phyloP scores from a whole-genome alignment of 192 early-diverging fungal species.

The Podila epigama region DNA sequence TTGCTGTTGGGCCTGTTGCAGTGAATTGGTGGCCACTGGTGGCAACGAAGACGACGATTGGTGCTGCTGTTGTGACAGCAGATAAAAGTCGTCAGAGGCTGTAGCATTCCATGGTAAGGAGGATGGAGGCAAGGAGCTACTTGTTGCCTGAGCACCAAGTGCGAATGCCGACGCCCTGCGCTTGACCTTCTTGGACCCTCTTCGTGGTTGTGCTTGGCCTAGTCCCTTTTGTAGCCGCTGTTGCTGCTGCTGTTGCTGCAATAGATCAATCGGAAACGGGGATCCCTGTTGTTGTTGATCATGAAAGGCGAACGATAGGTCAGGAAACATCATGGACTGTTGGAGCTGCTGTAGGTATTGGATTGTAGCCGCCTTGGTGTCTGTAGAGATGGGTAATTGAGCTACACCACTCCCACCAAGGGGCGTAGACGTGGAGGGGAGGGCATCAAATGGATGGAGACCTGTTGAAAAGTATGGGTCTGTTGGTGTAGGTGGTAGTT shows the following conservation, averaged over 20 bases:
- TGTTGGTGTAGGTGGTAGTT: constrained; percentile 5
- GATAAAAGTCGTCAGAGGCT: too few species aligned
- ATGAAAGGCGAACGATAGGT: too few species aligned
- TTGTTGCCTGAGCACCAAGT: not conserved
- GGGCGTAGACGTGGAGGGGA: not conserved
- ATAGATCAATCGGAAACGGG: not conserved
- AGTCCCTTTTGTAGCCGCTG: not conserved
- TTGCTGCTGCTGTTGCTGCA: not conserved
- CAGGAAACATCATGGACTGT: constrained; percentile 11
- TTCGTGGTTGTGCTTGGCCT: not conserved
- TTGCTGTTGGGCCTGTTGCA: not conserved
- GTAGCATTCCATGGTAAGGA: not conserved
- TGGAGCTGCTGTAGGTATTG: constrained; percentile 37
- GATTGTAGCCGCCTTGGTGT: constrained; percentile 13
- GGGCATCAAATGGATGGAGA: constrained; percentile 20
- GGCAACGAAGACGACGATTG: not conserved
- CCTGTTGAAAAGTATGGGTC: constrained; percentile 6
- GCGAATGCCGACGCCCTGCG: not conserved
- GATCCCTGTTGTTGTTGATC: not conserved
- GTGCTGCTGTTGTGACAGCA: not conserved
- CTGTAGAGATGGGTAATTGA: constrained; percentile 2
- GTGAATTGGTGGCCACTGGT: too few species aligned
- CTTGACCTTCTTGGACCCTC: not conserved
- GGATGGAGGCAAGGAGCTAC: not conserved
- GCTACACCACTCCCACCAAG: not conserved